Base-by-base conservation (phyloP, 192 early-diverging fungal species). In the Entophlyctis luteolus region DNA sequence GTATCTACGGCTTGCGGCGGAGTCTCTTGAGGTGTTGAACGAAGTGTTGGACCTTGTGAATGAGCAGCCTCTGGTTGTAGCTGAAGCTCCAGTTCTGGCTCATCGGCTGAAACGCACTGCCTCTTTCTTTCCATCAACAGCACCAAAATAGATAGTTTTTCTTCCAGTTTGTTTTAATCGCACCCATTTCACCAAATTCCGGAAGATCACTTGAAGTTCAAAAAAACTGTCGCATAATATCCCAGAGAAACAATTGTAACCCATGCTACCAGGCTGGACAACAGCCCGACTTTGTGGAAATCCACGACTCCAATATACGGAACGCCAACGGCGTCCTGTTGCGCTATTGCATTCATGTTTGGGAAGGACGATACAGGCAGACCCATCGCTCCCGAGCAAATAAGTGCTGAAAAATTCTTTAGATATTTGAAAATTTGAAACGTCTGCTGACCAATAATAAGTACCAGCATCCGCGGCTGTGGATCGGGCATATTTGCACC, bases 311-410 rank as follows among this genome's bases (percentile, higher is more conserved):
- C 75, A 58, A 98, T 68, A 73, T 92, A 98, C 34, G 88, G 89
- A 32, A 84, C 80, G 27, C 95, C 95, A 59, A 90, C 84, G 1
- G 88, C 85, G 55, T 95, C 91, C 73, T 95, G 93, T 73, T 92
- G 84, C 68, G 89, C 88, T 42, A 98, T 93, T 32, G 95, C 93
- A 65, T 95, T 95, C 93, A 98, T 95, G 62, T 98, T 98, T 1
- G 95, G 95, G 79, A 95, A 98, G 0, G 92, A 92, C 0, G 91
- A 93, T 3, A 98, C 92, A 1, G 95, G 93, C 8, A 97, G 77
- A 0, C 89, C 91, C 92, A 94, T 94, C 6, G 91, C 93, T 27
- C 87, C 90, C 2, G 90, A 92, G 53, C 90, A 92, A 82, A 95
- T 87, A 25, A 95, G 76, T 18, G 91, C 90, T 50, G 87, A 63